Evolutionary conservation across 1,284 basidiomycete species (phyloP).

Genomic region (Fomes fomentarius): DNA sequence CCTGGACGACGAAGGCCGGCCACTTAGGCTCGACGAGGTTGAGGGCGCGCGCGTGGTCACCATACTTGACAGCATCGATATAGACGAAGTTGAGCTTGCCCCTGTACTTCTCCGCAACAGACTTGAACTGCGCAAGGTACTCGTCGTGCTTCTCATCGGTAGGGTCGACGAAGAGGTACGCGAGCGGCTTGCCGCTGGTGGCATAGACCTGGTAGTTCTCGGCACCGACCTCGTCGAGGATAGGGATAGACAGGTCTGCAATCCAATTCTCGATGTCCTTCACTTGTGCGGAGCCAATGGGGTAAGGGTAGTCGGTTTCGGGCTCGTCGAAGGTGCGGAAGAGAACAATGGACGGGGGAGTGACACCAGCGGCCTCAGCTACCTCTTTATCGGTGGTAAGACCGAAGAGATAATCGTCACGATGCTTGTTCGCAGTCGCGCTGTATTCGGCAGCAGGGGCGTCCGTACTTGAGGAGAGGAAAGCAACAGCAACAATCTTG

Average conservation of each 20-base stretch:
- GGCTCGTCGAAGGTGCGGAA: slow-evolving; percentile 96
- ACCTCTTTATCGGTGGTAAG: slow-evolving; percentile 73
- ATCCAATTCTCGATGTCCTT: slow-evolving; percentile 81
- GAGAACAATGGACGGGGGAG: slow-evolving; percentile 84
- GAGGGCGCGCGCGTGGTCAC: slow-evolving; percentile 94
- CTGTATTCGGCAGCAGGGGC: slow-evolving; percentile 76
- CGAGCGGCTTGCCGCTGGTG: slow-evolving; percentile 83
- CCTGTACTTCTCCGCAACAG: slow-evolving; percentile 82
- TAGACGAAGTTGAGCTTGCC: slow-evolving; percentile 96
- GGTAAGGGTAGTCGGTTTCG: slow-evolving; percentile 69
- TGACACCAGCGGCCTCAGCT: slow-evolving; percentile 73
- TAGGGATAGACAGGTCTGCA: slow-evolving; percentile 83
- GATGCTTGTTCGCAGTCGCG: slow-evolving; percentile 82
- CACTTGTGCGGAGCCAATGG: slow-evolving; percentile 57
- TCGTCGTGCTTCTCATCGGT: slow-evolving; percentile 67
- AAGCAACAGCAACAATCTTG: slow-evolving; percentile 91
- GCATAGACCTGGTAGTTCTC: slow-evolving; percentile 95
- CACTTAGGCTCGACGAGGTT: slow-evolving; percentile 86
- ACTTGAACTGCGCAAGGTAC: slow-evolving; percentile 71
- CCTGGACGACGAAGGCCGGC: slow-evolving; percentile 95
- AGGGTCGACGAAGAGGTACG: slow-evolving; percentile 94
- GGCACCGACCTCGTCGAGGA: slow-evolving; percentile 91
- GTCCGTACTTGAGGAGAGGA: slow-evolving; percentile 71
- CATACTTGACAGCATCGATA: slow-evolving; percentile 96
- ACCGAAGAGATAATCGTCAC: slow-evolving; percentile 95